Conservation (phyloP, 2,329 filamentous ascomycete genomes). For the Dothistroma septosporum region DNA sequence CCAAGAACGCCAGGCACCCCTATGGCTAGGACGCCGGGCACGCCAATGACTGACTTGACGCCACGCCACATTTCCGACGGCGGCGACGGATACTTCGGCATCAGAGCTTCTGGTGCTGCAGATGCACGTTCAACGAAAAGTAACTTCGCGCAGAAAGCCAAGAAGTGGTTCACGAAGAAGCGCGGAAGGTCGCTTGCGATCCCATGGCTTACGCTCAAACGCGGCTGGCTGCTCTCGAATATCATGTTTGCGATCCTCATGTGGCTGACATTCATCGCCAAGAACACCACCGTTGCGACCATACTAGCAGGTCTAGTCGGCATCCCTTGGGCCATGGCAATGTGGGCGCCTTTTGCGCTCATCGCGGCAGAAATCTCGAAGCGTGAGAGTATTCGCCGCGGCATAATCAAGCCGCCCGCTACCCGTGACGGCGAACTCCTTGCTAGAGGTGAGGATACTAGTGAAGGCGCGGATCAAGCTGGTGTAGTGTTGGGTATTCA, state of each 20-base stretch:
- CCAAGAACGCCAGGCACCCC: constrained; percentile 42
- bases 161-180: constrained; percentile 7
- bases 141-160: background rate
- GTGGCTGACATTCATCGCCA: constrained; percentile 77
- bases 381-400: constrained; percentile 64
- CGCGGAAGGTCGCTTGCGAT: constrained; percentile 56
- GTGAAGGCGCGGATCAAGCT: constrained; percentile 65
- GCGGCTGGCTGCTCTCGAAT: constrained; percentile 80
- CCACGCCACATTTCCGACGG: background rate
- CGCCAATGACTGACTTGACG: background rate
- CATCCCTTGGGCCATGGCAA: constrained; percentile 78
- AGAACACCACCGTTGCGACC: constrained; percentile 66
- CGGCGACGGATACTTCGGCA: constrained; percentile 6
- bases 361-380: constrained; percentile 89
- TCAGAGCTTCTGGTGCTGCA: constrained; percentile 4
- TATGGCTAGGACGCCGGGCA: constrained; percentile 11
- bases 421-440: constrained; percentile 36
- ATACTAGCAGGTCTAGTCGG: constrained; percentile 76
- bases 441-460: constrained; percentile 48
- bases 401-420: constrained; percentile 41
- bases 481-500: constrained; percentile 91
- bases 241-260: constrained; percentile 79
- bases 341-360: constrained; percentile 94
- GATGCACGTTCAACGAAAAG: constrained; percentile 8
- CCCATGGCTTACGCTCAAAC: constrained; percentile 77